A percentile compares a stretch with the other conserved stretches of the same genome.
phyloP scores from a whole-genome alignment of 108 stramenopile species.

The Tribonema minus region DNA sequence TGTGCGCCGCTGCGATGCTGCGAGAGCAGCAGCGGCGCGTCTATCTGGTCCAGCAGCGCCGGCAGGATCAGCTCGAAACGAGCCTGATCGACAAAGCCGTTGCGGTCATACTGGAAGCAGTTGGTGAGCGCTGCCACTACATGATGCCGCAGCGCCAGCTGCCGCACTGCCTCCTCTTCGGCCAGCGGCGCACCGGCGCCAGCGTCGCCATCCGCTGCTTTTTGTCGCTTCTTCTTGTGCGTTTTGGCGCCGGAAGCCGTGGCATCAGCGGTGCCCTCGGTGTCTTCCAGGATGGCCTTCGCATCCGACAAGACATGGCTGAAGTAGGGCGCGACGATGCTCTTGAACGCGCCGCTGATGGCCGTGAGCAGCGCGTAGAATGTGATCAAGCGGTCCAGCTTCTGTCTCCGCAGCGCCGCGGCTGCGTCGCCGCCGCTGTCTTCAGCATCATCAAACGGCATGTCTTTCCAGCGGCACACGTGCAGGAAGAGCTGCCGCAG shows the following conservation, averaged over 20 bases:
- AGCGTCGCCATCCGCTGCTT: neutral
- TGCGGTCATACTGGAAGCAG: slow-evolving; percentile 49
- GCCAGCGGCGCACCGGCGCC: neutral
- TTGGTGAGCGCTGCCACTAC: slow-evolving; percentile 21
- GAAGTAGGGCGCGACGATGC: slow-evolving; percentile 46
- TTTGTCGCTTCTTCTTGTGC: slow-evolving; percentile 1
- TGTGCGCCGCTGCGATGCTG: too few relatives aligned
- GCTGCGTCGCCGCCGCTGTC: neutral
- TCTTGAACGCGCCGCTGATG: slow-evolving; percentile 27
- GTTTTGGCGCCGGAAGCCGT: neutral
- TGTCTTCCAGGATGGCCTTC: neutral
- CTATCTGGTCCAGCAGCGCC: slow-evolving; percentile 20
- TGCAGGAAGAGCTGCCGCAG: slow-evolving; percentile 41
- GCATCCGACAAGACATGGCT: slow-evolving; percentile 20
- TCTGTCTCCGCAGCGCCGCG: too few relatives aligned
- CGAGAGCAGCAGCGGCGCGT: neutral
- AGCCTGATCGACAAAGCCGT: slow-evolving; percentile 33
- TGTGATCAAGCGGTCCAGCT: slow-evolving; percentile 22
- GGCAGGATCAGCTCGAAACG: slow-evolving; percentile 41
- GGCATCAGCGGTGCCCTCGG: neutral
- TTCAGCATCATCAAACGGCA: neutral
- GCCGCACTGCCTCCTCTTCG: neutral
- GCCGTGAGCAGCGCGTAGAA: slow-evolving; percentile 30
- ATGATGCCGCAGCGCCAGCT: neutral
- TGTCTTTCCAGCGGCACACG: slow-evolving; percentile 39